Evolutionary conservation across 2,329 filamentous ascomycete genomes (phyloP).

Genomic region (Ceratocystis colombiana): DNA sequence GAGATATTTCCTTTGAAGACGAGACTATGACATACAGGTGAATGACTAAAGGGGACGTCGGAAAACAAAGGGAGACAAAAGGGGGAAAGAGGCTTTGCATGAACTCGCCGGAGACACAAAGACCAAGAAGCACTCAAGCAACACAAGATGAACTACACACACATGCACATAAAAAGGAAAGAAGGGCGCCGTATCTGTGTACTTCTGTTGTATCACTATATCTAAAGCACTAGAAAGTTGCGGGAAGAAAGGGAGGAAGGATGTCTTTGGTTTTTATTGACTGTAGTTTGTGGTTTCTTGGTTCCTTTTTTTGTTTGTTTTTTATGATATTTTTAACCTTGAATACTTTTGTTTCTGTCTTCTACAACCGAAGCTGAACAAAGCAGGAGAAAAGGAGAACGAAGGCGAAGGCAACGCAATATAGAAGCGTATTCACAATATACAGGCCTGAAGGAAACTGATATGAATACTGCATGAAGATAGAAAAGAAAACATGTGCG

Average conservation of each 20-base stretch:
- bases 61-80: not conserved
- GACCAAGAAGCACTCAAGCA: not conserved
- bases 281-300: not conserved
- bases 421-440: no score
- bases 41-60: not conserved
- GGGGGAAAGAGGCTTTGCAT: not conserved
- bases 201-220: conserved; percentile 16
- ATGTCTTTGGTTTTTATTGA: not conserved
- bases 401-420: not conserved
- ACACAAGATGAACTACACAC: no score
- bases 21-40: not conserved
- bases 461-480: no score
- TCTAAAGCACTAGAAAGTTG: conserved; percentile 11
- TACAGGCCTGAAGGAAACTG: no score
- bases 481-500: no score
- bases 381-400: not conserved
- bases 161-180: not conserved
- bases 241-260: not conserved
- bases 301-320: not conserved
- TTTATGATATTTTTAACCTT: conserved; percentile 7
- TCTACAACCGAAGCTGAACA: not conserved
- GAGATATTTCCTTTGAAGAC: no score
- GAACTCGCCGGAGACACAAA: not conserved
- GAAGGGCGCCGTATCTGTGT: not conserved
- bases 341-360: not conserved